Evolutionary conservation across 1,284 basidiomycete genomes (phyloP), one percentile per base, ranked within the genome.

Genomic region (Austroboletus novae-zelandiae): DNA sequence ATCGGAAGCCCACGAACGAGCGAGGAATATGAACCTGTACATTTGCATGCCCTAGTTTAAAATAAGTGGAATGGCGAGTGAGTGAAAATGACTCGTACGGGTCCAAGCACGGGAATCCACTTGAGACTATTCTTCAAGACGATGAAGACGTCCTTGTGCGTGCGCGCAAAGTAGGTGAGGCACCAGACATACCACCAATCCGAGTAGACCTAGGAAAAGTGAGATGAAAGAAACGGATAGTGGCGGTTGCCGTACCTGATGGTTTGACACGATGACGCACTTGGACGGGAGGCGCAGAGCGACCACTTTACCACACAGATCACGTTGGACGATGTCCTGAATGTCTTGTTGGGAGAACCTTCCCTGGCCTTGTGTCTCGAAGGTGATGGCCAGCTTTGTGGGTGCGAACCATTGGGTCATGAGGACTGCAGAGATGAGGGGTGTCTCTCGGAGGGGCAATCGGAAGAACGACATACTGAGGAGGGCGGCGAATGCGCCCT

Each of bases 131-230:
- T 87, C 76, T 98, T 98, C 53, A 98, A 75, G 15, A 95, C 86
- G 60, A 98, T 98, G 62, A 85, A 87, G 27, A 98, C 78, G 51
- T 91, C 81, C 51, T 76, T 75, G 66, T 89, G 83, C 10, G 81
- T 78, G 31, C 82, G 79, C 57, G 85, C 78, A 62, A 89, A 91
- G 63, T 92, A 93, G 2, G 83, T 80, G 43, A 95, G 69, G 59
- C 85, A 86, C 94, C 94, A 97, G 32, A 89, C 80, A 61, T 94
- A 96, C 83, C 89, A 91, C 89, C 89, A 91, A 72, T 97, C 94
- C 5, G 84, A 80, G 66, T 97, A 95, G 23, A 91, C 79, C 89
- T 96, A 60, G 39, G 14, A 8, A 40, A 53, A 43, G 57, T 11
- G 52, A 35, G 20, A 29, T 15, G 43, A 7, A 17, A 30, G 29